phyloP scores from a whole-genome alignment of 306 rosid species.

The Prunus mume region DNA sequence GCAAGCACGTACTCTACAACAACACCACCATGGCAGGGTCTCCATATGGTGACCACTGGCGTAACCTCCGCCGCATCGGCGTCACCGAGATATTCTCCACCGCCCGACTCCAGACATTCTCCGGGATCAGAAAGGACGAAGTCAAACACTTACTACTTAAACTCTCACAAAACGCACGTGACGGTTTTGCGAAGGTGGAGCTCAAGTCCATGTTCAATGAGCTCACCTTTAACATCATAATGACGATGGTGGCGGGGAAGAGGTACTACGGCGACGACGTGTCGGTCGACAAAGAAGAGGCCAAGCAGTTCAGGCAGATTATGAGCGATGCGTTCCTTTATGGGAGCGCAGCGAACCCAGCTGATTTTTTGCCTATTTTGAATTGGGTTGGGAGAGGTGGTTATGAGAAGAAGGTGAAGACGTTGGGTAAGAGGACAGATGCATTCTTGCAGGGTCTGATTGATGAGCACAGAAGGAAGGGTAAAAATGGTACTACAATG shows the following conservation, averaged over 20 bases:
- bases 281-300: slow-evolving; percentile 32
- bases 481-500: slow-evolving; percentile 29
- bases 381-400: slow-evolving; percentile 26
- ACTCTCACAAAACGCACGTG: slow-evolving; percentile 12
- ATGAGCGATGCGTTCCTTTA: slow-evolving; percentile 25
- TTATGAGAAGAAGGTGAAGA: slow-evolving; percentile 12
- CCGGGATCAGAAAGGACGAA: slow-evolving; percentile 41
- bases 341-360: slow-evolving; percentile 30
- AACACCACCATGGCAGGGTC: slow-evolving; percentile 28
- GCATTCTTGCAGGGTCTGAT: slow-evolving; percentile 45
- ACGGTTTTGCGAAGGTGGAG: slow-evolving; percentile 31
- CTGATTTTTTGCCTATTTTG: slow-evolving; percentile 44
- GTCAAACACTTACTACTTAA: slow-evolving; percentile 32
- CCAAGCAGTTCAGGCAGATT: slow-evolving; percentile 36
- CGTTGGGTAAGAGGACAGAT: background rate
- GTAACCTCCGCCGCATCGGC: slow-evolving; percentile 74
- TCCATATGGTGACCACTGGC: slow-evolving; percentile 80
- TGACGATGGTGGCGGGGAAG: slow-evolving; percentile 77
- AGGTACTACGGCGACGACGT: slow-evolving; percentile 47
- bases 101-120: slow-evolving; percentile 32
- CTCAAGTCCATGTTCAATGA: slow-evolving; percentile 41
- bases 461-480: slow-evolving; percentile 36
- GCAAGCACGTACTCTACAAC: slow-evolving; percentile 46
- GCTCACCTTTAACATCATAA: slow-evolving; percentile 52
- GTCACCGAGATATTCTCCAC: slow-evolving; percentile 64